Percentiles rank a stretch among this genome's conserved stretches.
Conservation (phyloP, 345 rosid species). For the Gossypium turneri region DNA sequence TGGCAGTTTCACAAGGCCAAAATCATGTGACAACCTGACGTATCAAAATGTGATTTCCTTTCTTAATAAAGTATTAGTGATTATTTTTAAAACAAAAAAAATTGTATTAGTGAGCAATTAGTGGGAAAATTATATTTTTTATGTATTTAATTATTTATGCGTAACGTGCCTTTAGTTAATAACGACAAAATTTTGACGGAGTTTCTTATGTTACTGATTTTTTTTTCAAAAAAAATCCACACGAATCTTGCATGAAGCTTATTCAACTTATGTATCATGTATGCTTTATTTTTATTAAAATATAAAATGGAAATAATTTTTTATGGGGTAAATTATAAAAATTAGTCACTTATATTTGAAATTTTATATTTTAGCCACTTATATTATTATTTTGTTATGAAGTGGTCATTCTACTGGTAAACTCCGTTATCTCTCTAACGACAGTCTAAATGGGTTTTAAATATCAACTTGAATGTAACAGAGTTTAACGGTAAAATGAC, state of each 20-base stretch:
- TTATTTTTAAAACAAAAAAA: not conserved
- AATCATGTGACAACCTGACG: not conserved
- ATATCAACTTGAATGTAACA: rapidly evolving
- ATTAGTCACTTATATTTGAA: too few species aligned
- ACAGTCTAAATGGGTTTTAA: rapidly evolving
- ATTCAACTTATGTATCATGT: too few species aligned
- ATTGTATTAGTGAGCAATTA: not conserved
- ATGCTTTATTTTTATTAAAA: too few species aligned
- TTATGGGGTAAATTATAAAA: too few species aligned
- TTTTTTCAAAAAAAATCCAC: too few species aligned
- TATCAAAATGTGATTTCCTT: not conserved
- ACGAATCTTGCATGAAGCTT: too few species aligned
- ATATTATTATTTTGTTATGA: too few species aligned
- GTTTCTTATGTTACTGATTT: not conserved
- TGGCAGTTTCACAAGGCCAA: slow-evolving; percentile 12
- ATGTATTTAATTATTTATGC: not conserved
- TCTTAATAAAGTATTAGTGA: not conserved
- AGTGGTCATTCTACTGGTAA: too few species aligned
- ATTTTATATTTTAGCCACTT: too few species aligned
- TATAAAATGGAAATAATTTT: too few species aligned
- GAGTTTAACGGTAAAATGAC: rapidly evolving
- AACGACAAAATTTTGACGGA: not conserved
- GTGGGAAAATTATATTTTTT: too few species aligned
- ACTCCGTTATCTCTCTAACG: rapidly evolving
- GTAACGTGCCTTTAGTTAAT: not conserved